A percentile compares a stretch with the other conserved stretches of the same genome.
These are phyloP conservation scores for Trichoderma sp. DNA, from an alignment of 2,329 filamentous ascomycete genomes.

Conservation along the genomic window DNA sequence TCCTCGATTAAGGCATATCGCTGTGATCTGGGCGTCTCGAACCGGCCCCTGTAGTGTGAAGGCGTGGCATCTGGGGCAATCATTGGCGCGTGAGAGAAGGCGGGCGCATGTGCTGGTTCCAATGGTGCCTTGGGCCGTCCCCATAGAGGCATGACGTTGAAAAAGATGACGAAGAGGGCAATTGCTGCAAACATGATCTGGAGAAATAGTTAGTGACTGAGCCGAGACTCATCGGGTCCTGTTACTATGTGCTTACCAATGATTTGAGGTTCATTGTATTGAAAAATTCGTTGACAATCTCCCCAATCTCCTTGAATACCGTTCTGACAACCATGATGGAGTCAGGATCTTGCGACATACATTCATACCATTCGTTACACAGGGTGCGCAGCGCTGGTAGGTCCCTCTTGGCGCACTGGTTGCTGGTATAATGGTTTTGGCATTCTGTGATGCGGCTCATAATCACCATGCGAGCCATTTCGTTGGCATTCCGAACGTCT, in stretches of 20 bases:
- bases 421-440: slow-evolving; percentile 68
- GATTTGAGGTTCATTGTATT: slow-evolving; percentile 85
- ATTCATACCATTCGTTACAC: slow-evolving; percentile 79
- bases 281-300: slow-evolving; percentile 91
- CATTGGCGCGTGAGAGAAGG: slow-evolving; percentile 21
- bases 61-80: slow-evolving; percentile 35
- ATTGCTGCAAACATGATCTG: neutral
- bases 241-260: slow-evolving; percentile 42
- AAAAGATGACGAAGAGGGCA: slow-evolving; percentile 12
- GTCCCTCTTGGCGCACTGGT: slow-evolving; percentile 64
- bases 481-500: slow-evolving; percentile 71
- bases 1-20: slow-evolving; percentile 41
- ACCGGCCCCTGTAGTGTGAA: slow-evolving; percentile 49
- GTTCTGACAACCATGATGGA: slow-evolving; percentile 76
- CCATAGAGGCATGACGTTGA: slow-evolving; percentile 11
- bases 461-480: slow-evolving; percentile 65
- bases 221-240: neutral
- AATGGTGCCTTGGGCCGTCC: neutral
- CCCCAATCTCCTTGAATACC: slow-evolving; percentile 81
- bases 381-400: slow-evolving; percentile 69
- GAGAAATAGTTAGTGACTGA: neutral
- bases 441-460: slow-evolving; percentile 72
- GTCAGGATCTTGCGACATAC: slow-evolving; percentile 80
- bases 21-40: slow-evolving; percentile 46
- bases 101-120: slow-evolving; percentile 20